Conservation (phyloP, 139 green algal genomes). For the Chlamydomonas sp. region DNA sequence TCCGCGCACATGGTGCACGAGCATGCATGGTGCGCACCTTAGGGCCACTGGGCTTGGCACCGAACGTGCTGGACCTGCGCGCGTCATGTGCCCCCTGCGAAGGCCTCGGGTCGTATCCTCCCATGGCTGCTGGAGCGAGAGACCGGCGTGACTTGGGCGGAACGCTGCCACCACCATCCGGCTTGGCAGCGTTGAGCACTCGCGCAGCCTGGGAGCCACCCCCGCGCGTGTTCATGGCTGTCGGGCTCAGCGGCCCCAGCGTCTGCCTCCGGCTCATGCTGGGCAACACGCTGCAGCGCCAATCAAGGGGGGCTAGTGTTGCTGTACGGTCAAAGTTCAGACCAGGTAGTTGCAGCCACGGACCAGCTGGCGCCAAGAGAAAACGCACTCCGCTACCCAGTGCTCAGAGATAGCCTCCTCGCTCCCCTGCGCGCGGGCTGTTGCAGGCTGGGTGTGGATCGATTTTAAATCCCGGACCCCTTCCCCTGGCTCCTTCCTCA, state of each 20-base stretch:
- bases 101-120: neutral
- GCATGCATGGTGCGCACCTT: neutral
- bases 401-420: too few relatives aligned
- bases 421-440: too few relatives aligned
- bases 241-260: constrained; percentile 53
- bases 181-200: too few relatives aligned
- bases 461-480: too few relatives aligned
- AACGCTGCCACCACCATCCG: constrained; percentile 16
- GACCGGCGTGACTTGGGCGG: constrained; percentile 35
- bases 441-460: too few relatives aligned
- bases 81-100: neutral
- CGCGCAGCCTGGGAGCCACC: constrained; percentile 10
- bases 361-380: too few relatives aligned
- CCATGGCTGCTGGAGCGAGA: constrained; percentile 29
- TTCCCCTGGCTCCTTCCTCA: too few relatives aligned
- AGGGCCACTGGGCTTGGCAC: neutral
- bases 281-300: too few relatives aligned
- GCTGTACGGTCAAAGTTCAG: too few relatives aligned
- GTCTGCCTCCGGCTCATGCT: constrained; percentile 60
- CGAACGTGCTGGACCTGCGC: constrained; percentile 8
- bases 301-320: too few relatives aligned
- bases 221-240: constrained; percentile 45
- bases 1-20: neutral
- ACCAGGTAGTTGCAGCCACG: too few relatives aligned
- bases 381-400: too few relatives aligned